Base-by-base conservation (phyloP, 352 stramenopile genomes). In the Phytophthora europaea region DNA sequence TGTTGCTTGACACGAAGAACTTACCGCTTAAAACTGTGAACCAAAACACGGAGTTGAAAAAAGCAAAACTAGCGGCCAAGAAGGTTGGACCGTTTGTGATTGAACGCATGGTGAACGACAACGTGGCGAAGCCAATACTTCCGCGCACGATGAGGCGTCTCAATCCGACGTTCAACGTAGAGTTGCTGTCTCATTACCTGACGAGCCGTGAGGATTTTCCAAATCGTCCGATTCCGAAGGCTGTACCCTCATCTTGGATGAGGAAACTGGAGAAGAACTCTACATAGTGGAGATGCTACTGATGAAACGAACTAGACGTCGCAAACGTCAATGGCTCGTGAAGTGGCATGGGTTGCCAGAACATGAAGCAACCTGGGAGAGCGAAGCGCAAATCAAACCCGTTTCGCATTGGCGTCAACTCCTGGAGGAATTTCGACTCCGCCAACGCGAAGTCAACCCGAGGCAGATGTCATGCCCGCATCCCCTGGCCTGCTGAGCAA, bases 1-100 rank as follows among this genome's bases (percentile, higher is more conserved):
- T 66, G 13, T 16, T 65, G 20, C 66, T 75, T 13, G 55, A 70
- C 59, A 70, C 67, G 23, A 53, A 61, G 45, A 63, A 75, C 38
- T 57, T 70, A 52, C 31, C 45, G 18, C 57, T 67, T 1, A 72
- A 62, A 48, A 72, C 50, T 56, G 53, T 62, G 12, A 58, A 62
- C 36, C 13, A 55, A 33, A 61, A 56, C 36, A 59, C 50, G 16
- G 33, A 67, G 26, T 28, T 67, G 20, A 60, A 61, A 34, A 67
- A 67, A 15, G 48, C 57, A 26, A 72, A 72, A 22, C 61, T 71
- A 22, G 52, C 23, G 22, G 57, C 51, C 23, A 65, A 59, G 10
- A 68, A 61, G 7, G 61, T 68, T 61, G 63, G 61, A 43, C 61
- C 61, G n/a, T 67, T 55, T 13, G 50, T 47, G 12, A 64, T 70